phyloP scores from a whole-genome alignment of 148 eudicot species.

The Rhododendron henanense region DNA sequence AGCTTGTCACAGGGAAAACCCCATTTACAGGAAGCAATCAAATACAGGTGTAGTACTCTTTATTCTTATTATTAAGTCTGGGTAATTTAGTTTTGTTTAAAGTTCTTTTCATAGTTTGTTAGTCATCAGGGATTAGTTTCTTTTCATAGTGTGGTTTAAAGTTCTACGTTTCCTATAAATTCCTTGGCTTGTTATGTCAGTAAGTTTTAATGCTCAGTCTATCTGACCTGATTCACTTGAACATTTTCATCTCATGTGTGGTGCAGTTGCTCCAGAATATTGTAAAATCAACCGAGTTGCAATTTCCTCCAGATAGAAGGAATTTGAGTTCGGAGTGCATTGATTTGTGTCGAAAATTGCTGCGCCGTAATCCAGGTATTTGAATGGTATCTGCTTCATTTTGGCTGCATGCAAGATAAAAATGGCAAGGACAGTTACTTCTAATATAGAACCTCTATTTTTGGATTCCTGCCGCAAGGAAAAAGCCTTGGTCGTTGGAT shows the following conservation, averaged over 20 bases:
- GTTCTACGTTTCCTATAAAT: background rate
- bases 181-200: background rate
- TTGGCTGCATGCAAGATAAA: constrained; percentile 5
- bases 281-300: constrained; percentile 67
- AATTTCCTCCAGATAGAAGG: constrained; percentile 62
- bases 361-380: constrained; percentile 91
- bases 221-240: background rate
- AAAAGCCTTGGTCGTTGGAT: background rate
- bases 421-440: background rate
- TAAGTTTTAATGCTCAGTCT: background rate
- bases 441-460: background rate
- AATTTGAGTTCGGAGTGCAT: constrained; percentile 64
- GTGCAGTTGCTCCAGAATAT: constrained; percentile 89
- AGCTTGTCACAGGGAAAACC: constrained; percentile 85
- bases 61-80: background rate
- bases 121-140: background rate
- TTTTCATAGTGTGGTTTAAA: background rate
- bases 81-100: background rate
- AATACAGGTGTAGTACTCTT: constrained; percentile 52
- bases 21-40: constrained; percentile 87
- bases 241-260: constrained; percentile 12
- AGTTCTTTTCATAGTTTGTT: background rate
- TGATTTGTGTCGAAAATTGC: constrained; percentile 82
- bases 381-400: background rate
- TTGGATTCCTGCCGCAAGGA: background rate